A percentile compares a stretch with the other conserved stretches of the same genome.
Conservation (phyloP, 106 monocot genomes). For the Iris macrosiphon region DNA sequence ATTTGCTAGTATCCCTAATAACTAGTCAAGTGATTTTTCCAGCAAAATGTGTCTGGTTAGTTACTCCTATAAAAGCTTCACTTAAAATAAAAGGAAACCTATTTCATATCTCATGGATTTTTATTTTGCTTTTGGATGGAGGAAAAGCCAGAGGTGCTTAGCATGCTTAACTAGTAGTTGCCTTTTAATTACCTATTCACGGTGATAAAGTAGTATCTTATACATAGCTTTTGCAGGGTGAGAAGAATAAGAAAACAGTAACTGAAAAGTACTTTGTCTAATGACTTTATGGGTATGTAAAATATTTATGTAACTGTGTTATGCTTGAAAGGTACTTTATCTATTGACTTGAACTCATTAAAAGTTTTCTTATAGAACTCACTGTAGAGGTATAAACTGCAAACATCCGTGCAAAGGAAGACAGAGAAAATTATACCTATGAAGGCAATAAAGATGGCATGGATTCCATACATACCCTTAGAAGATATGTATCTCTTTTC, state of each 20-base stretch:
- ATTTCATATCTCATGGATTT: neutral
- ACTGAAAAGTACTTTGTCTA: constrained; percentile 98
- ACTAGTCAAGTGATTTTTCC: no score
- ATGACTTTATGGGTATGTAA: constrained; percentile 90
- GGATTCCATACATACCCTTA: constrained; percentile 93
- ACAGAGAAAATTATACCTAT: constrained; percentile 95
- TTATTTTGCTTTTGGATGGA: constrained; percentile 23
- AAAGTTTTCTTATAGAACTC: no score
- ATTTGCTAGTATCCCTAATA: no score
- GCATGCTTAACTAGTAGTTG: neutral
- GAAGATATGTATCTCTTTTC: constrained; percentile 72
- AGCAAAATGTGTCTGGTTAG: no score
- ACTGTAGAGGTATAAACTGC: constrained; percentile 69
- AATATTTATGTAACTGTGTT: no score
- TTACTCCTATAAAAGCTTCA: no score
- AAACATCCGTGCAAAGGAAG: constrained; percentile 84
- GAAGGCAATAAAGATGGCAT: constrained; percentile 97
- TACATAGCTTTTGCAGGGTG: constrained; percentile 46
- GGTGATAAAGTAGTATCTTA: constrained; percentile 9
- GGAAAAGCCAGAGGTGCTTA: constrained; percentile 56
- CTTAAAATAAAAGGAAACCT: neutral
- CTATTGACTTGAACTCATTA: no score
- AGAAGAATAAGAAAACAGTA: constrained; percentile 74
- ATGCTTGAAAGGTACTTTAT: no score
- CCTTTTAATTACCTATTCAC: neutral